These are phyloP conservation scores for Dioszegia aurantiaca DNA, from an alignment of 768 basidiomycete species.

Conservation along the genomic window DNA sequence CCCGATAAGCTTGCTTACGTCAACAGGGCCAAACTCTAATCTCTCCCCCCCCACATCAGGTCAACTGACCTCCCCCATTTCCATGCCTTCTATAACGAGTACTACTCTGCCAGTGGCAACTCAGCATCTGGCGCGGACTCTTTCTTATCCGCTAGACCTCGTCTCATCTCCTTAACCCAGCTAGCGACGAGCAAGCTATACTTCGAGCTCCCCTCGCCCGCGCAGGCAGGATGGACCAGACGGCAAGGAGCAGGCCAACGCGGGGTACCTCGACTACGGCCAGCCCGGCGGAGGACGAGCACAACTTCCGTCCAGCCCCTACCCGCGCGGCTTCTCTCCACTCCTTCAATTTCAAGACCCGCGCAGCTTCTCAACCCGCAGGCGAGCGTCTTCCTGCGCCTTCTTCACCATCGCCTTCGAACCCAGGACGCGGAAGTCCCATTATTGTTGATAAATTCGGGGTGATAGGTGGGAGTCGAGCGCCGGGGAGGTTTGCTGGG, in stretches of 20 bases:
- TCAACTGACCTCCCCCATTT: no score
- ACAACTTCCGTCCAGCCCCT: conserved; percentile 24
- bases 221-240: not conserved
- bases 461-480: conserved; percentile 44
- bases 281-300: not conserved
- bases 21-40: no score
- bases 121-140: no score
- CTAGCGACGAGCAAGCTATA: no score
- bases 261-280: not conserved
- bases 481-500: conserved; percentile 29
- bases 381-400: conserved; percentile 36
- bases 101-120: no score
- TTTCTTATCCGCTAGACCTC: no score
- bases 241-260: not conserved
- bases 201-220: no score
- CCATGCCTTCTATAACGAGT: no score
- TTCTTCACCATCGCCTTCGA: not conserved
- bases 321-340: conserved; percentile 30
- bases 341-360: conserved; percentile 25
- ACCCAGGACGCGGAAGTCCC: conserved; percentile 33
- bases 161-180: no score
- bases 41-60: no score
- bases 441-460: conserved; percentile 29
- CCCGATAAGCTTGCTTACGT: no score
- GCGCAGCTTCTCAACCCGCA: conserved; percentile 44